phyloP scores from a whole-genome alignment of 257 asterid genomes.

The Forsythia viridissima region DNA sequence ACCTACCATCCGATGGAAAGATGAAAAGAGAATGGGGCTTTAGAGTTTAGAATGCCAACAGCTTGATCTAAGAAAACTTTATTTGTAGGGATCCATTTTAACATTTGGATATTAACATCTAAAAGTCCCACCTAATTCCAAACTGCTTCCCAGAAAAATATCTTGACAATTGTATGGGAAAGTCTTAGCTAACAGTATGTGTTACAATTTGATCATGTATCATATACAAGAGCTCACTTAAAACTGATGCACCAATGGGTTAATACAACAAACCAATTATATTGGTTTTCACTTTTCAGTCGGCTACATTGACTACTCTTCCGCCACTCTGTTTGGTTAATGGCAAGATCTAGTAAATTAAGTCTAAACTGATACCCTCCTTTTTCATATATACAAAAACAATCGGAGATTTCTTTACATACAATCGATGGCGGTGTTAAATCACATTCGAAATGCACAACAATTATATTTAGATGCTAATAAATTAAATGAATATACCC shows the following conservation, averaged over 20 bases:
- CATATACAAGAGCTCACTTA: too few relatives aligned
- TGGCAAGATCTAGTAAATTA: neutral
- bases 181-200: neutral
- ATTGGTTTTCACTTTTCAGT: neutral
- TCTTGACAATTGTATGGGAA: neutral
- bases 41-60: neutral
- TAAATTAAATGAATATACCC: neutral
- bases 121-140: conserved; percentile 14
- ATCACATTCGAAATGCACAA: neutral
- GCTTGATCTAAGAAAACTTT: neutral
- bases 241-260: too few relatives aligned
- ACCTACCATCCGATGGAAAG: neutral
- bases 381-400: neutral
- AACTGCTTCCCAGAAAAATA: neutral
- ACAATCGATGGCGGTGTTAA: neutral
- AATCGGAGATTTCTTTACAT: neutral
- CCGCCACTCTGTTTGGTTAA: neutral
- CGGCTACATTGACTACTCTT: neutral
- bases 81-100: neutral
- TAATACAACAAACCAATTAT: neutral
- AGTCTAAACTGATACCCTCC: neutral
- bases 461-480: neutral
- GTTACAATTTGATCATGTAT: neutral
- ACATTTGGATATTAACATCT: neutral
- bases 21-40: neutral